These are phyloP conservation scores for Beauveria australis DNA, from an alignment of 2,329 filamentous ascomycete species.

Conservation along the genomic window DNA sequence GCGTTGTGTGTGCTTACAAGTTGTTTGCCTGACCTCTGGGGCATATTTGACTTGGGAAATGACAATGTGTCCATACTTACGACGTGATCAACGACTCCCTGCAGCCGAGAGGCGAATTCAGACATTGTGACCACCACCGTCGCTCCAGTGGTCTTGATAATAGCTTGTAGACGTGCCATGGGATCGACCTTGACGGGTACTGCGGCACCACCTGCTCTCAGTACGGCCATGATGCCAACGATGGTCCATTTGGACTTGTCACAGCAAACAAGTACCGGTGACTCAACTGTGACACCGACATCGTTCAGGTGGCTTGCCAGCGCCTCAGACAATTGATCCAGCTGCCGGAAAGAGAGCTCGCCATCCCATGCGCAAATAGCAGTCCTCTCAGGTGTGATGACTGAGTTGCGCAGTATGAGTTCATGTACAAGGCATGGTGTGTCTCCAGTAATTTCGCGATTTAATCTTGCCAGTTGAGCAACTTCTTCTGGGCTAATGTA, in stretches of 20 bases:
- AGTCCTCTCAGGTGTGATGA: not conserved
- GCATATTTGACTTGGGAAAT: not conserved
- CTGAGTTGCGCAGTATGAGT: not conserved
- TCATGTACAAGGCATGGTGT: not conserved
- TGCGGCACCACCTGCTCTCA: slow-evolving; percentile 22
- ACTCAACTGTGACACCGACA: not conserved
- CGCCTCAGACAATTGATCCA: slow-evolving; percentile 8
- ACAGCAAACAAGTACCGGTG: slow-evolving; percentile 18
- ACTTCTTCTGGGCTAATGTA: not conserved
- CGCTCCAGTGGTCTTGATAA: not conserved
- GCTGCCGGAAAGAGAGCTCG: slow-evolving; percentile 14
- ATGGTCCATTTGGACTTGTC: slow-evolving; percentile 21
- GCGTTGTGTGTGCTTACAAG: not conserved
- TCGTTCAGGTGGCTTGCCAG: slow-evolving; percentile 1
- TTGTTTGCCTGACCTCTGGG: not conserved
- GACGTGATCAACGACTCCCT: not conserved
- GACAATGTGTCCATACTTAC: not conserved
- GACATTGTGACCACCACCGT: not conserved
- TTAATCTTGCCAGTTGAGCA: not conserved
- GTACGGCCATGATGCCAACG: slow-evolving; percentile 21
- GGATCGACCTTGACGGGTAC: slow-evolving; percentile 19
- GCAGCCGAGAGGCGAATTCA: not conserved
- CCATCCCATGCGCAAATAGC: slow-evolving; percentile 15
- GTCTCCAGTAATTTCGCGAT: not conserved
- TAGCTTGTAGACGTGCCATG: not conserved